Evolutionary conservation across 805 yeast species (phyloP).

Genomic region (Ogataea polymorpha): DNA sequence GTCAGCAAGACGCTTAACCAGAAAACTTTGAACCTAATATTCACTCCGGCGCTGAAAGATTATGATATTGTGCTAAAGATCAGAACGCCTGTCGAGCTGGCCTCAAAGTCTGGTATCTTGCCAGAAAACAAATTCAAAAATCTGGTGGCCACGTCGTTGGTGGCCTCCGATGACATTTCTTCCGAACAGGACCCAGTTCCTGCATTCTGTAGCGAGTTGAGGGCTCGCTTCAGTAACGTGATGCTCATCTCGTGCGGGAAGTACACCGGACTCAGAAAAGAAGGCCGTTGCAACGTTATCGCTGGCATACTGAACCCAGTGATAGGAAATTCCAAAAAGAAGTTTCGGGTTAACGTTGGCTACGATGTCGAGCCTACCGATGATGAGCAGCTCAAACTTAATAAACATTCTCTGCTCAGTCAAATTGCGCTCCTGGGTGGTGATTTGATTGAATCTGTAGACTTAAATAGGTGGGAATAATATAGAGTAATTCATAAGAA

Average conservation of each 20-base stretch:
- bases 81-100: conserved; percentile 37
- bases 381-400: conserved; percentile 51
- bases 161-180: conserved; percentile 39
- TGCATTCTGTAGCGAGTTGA: conserved; percentile 58
- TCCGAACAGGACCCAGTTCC: conserved; percentile 53
- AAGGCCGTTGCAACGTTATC: conserved; percentile 53
- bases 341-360: conserved; percentile 78
- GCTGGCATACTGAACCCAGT: conserved; percentile 81
- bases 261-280: conserved; percentile 50
- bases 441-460: conserved; percentile 45
- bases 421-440: conserved; percentile 73
- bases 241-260: conserved; percentile 66
- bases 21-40: conserved; percentile 51
- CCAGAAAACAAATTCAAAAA: conserved; percentile 59
- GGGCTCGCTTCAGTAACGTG: conserved; percentile 59
- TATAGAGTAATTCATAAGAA: not conserved
- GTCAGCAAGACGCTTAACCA: conserved; percentile 33
- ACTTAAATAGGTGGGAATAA: conserved; percentile 16
- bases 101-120: conserved; percentile 53
- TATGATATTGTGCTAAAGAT: conserved; percentile 76
- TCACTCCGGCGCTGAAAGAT: conserved; percentile 80
- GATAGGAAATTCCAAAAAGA: conserved; percentile 48
- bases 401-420: conserved; percentile 66
- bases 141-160: conserved; percentile 38
- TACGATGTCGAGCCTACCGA: conserved; percentile 65